Conservation (phyloP, 345 rosid genomes). For the Cardamine resedifolia region DNA sequence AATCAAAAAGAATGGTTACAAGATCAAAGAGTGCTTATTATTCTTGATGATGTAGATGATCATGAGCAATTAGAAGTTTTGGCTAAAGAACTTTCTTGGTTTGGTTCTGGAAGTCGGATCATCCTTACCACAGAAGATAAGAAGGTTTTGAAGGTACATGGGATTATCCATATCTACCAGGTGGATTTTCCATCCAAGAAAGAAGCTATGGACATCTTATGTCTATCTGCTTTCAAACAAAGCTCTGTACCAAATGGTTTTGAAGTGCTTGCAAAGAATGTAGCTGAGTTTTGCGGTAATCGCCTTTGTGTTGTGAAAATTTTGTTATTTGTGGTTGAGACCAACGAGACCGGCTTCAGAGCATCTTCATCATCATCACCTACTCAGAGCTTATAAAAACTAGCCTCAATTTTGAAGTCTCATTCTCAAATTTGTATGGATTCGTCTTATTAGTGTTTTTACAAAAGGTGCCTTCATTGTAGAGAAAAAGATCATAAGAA, state of each 20-base stretch:
- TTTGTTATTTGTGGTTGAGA: no score
- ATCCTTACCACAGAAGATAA: constrained; percentile 54
- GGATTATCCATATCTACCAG: neutral
- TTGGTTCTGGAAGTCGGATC: constrained; percentile 47
- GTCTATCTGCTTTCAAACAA: constrained; percentile 9
- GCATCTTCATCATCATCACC: no score
- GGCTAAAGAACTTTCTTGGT: constrained; percentile 43
- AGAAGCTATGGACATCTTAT: constrained; percentile 25
- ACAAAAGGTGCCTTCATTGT: no score
- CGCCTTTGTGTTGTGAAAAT: no score
- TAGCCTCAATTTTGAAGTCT: no score
- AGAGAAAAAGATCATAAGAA: no score
- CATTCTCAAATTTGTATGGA: no score
- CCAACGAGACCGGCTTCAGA: no score
- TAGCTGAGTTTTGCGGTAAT: no score
- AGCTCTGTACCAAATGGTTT: neutral
- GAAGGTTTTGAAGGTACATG: neutral
- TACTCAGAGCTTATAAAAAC: no score
- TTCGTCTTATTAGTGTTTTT: no score
- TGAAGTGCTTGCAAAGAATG: neutral
- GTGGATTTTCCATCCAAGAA: neutral
- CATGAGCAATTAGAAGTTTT: constrained; percentile 37
- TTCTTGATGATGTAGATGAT: constrained; percentile 53
- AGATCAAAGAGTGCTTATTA: neutral
- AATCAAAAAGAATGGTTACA: neutral